phyloP scores from a whole-genome alignment of 139 green algal species.

The Chlamydomonas applanata region DNA sequence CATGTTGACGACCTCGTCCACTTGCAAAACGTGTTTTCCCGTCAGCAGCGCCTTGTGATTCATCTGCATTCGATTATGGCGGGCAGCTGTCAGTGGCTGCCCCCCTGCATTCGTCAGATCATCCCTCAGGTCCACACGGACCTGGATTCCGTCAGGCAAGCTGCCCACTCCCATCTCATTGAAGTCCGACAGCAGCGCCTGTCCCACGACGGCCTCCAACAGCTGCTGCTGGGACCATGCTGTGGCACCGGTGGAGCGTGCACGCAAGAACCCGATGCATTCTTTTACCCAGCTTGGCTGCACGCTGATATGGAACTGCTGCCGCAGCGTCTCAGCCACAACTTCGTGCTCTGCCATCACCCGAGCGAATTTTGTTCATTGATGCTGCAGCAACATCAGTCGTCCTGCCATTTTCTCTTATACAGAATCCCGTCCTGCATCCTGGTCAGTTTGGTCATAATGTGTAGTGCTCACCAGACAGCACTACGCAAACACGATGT shows the following conservation, averaged over 20 bases:
- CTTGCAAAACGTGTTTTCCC: slow-evolving; percentile 68
- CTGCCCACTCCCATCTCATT: background rate
- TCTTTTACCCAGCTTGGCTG: background rate
- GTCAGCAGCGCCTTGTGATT: slow-evolving; percentile 47
- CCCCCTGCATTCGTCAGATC: background rate
- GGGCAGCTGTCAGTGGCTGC: background rate
- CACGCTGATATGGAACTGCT: slow-evolving; percentile 6
- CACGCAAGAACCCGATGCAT: background rate
- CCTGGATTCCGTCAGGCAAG: slow-evolving; percentile 1
- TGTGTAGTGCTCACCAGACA: no score
- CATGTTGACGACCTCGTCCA: slow-evolving; percentile 74
- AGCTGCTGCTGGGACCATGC: slow-evolving; percentile 4
- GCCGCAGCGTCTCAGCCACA: background rate
- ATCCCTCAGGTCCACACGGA: background rate
- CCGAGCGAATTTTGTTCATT: background rate
- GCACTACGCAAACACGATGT: slow-evolving; percentile 57
- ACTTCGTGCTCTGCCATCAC: background rate
- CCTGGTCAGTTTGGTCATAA: no score
- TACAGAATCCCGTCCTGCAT: no score
- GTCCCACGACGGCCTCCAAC: background rate
- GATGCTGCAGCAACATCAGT: background rate
- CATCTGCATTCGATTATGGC: slow-evolving; percentile 26
- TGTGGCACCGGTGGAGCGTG: background rate
- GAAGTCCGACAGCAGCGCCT: slow-evolving; percentile 13
- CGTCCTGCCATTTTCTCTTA: no score